Percentiles rank a stretch among this genome's conserved stretches.
phyloP scores from a whole-genome alignment of 441 rosid genomes.

The Erodium trifolium region DNA sequence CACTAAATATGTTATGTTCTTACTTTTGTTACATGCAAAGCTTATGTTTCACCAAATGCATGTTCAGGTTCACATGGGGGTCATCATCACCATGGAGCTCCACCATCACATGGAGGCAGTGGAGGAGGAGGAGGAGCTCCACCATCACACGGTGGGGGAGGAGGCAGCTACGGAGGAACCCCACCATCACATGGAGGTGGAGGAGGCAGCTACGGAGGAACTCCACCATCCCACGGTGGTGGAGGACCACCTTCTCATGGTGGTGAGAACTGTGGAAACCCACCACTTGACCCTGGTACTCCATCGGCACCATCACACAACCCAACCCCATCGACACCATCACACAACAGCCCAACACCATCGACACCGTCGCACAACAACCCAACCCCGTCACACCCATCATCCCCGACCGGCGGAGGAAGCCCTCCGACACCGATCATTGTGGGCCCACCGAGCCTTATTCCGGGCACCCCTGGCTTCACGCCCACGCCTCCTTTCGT shows the following conservation, averaged over 20 bases:
- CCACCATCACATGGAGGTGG: too few species aligned
- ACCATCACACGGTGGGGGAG: too few species aligned
- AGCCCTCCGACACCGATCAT: conserved; percentile 1
- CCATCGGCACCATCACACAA: background rate
- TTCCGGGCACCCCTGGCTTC: background rate
- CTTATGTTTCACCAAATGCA: background rate
- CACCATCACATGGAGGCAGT: too few species aligned
- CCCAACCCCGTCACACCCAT: background rate
- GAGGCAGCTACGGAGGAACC: too few species aligned
- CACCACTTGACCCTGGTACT: background rate
- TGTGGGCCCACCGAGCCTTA: background rate
- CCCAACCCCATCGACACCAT: background rate
- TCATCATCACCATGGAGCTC: background rate
- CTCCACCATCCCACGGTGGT: too few species aligned
- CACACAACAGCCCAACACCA: background rate
- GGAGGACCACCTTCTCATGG: too few species aligned
- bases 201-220: too few species aligned
- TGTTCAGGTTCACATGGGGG: background rate
- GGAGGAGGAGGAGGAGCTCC: too few species aligned
- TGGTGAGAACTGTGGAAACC: background rate
- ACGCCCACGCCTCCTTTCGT: background rate
- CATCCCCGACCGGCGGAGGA: background rate
- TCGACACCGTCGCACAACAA: background rate
- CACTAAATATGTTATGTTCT: too few species aligned
- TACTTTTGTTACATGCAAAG: background rate